Percentiles rank a stretch among this genome's conserved stretches.
Evolutionary conservation across 1,139 yeast genomes (phyloP).

Genomic region (Blastobotrys ciferrii): DNA sequence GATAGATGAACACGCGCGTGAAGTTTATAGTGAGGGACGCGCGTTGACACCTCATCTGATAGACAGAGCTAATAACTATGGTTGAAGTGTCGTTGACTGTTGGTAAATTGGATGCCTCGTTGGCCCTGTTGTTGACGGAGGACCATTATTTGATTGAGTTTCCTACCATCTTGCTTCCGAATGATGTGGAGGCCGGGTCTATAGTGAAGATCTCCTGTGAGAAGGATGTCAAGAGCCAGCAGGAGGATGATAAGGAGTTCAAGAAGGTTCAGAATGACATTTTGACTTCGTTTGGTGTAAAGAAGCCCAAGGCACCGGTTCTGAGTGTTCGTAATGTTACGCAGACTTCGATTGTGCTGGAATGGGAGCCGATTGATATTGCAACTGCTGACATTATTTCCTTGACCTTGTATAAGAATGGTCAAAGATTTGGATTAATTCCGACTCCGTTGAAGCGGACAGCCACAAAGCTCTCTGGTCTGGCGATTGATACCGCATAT

Average conservation of each 20-base stretch:
- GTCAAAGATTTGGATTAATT: constrained; percentile 74
- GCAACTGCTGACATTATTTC: constrained; percentile 83
- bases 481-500: constrained; percentile 82
- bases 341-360: constrained; percentile 91
- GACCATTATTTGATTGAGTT: constrained; percentile 95
- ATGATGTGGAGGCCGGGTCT: constrained; percentile 91
- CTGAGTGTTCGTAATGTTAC: constrained; percentile 75
- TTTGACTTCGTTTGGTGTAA: constrained; percentile 65
- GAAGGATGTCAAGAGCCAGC: constrained; percentile 70
- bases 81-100: constrained; percentile 90
- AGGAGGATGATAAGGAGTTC: constrained; percentile 57
- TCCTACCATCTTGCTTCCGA: constrained; percentile 89
- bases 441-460: constrained; percentile 80
- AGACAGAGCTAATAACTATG: constrained; percentile 41
- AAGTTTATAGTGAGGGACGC: no score
- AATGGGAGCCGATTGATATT: constrained; percentile 84
- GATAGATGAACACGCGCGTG: no score
- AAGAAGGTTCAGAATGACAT: constrained; percentile 71
- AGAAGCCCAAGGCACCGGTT: constrained; percentile 71
- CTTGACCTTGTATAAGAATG: constrained; percentile 75
- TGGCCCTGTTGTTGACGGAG: constrained; percentile 83
- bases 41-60: neutral
- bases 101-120: constrained; percentile 92
- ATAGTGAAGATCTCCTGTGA: constrained; percentile 84
- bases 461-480: constrained; percentile 85